Base-by-base conservation (phyloP, 2,329 filamentous ascomycete species). In the Botryotinia calthae region DNA sequence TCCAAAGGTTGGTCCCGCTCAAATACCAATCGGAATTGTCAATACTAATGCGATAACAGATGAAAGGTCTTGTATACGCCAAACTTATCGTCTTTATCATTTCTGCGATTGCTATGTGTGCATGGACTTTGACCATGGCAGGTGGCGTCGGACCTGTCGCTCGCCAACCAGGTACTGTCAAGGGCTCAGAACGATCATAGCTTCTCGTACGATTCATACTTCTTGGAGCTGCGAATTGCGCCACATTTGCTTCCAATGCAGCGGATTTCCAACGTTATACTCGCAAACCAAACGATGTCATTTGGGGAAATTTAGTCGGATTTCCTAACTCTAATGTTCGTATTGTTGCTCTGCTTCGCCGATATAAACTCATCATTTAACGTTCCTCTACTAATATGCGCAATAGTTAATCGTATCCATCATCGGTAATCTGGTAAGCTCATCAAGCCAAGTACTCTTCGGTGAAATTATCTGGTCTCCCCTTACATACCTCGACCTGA, bases 181-280 rank as follows among this genome's bases (percentile, higher is more conserved):
- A 77, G 2, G 83, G 83, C 0, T 76, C 79, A 8, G 78, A 78
- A 63, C 80, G 82, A 54, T 76, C 78, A 10, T 84, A 83, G 82
- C 76, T 84, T 44, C 76, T 83, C 8, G 75, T 82, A 51, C 80
- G 80, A 34, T 83, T 83, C 77, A 74, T 84, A 67, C 78, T 82
- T 40, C 77, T 84, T 18, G 81, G 81, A 61, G 76, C 81, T 25
- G 79, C 81, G 51, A 81, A 81, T 73, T 81, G 80, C 59, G 80
- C 80, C 12, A 84, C 81, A 8, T 84, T 80, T 76, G 82, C 79
- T n/a, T 81, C 79, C 56, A 84, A 83, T 74, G 82, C 82, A 5
- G 81, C 83, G 0, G 83, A 85, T 75, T 82, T 85, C 62, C 83
- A 84, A 73, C 79, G 84, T 25, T 85, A 85, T 74, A 82, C 84